Percentiles rank a stretch among this genome's conserved stretches.
phyloP scores from a whole-genome alignment of 2,329 filamentous ascomycete species.

The Phialocephala subalpina region DNA sequence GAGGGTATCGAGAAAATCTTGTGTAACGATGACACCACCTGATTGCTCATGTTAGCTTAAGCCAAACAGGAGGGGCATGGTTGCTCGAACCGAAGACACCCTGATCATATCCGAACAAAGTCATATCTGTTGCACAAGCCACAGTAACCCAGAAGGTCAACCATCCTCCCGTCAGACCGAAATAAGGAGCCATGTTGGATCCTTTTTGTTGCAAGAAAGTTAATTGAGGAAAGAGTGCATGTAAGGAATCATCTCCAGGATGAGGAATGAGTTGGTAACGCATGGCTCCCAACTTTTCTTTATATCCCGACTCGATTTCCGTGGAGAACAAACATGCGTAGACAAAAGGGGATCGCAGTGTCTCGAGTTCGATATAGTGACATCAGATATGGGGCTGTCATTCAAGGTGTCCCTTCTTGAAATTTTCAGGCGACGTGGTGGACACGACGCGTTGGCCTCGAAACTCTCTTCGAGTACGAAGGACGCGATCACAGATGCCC shows the following conservation, averaged over 20 bases:
- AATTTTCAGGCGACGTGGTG: neutral
- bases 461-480: neutral
- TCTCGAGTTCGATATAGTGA: neutral
- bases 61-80: neutral
- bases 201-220: neutral
- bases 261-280: neutral
- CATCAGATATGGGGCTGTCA: neutral
- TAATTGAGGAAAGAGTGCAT: neutral
- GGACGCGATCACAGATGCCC: too few species aligned
- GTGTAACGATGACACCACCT: conserved; percentile 55
- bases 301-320: neutral
- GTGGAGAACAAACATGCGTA: neutral
- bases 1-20: conserved; percentile 51
- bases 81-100: conserved; percentile 49
- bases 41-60: neutral
- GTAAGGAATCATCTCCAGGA: neutral
- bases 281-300: neutral
- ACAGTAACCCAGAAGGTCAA: conserved; percentile 63
- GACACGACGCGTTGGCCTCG: neutral
- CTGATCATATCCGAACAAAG: conserved; percentile 55
- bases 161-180: conserved; percentile 61
- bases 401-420: neutral
- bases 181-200: conserved; percentile 46
- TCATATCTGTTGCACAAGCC: conserved; percentile 55
- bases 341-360: neutral